Evolutionary conservation across 805 yeast species (phyloP).

Genomic region (Sugiyamaella valdiviana): DNA sequence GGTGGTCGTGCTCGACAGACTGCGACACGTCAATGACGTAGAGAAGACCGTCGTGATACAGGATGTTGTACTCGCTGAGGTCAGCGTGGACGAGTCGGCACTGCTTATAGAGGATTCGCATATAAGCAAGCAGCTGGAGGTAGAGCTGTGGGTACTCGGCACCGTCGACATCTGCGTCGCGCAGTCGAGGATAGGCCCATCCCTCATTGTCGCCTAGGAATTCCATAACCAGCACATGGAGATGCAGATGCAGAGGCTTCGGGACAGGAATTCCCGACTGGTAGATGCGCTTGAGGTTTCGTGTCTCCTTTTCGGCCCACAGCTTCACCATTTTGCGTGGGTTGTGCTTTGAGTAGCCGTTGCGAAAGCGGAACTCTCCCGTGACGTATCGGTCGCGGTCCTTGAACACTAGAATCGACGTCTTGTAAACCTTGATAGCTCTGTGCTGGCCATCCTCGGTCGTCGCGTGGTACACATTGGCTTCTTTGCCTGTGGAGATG

Average conservation of each 20-base stretch:
- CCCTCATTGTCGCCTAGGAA: constrained; percentile 70
- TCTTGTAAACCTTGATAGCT: constrained; percentile 94
- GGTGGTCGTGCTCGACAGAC: constrained; percentile 96
- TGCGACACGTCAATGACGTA: constrained; percentile 96
- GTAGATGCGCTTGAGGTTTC: constrained; percentile 81
- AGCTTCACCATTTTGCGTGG: constrained; percentile 96
- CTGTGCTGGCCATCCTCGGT: constrained; percentile 40
- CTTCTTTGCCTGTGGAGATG: constrained; percentile 94
- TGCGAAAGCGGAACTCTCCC: constrained; percentile 91
- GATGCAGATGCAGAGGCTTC: constrained; percentile 78
- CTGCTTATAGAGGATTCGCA: constrained; percentile 79
- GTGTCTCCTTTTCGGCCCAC: constrained; percentile 98
- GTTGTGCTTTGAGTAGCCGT: constrained; percentile 75
- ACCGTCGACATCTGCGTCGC: constrained; percentile 69
- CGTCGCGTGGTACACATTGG: constrained; percentile 88
- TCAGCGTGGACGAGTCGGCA: constrained; percentile 96
- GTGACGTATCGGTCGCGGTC: constrained; percentile 94
- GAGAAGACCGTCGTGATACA: constrained; percentile 63
- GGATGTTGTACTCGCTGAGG: constrained; percentile 88
- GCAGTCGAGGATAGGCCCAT: constrained; percentile 83
- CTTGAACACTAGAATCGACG: constrained; percentile 93
- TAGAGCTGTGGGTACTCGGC: constrained; percentile 65
- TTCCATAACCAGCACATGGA: constrained; percentile 94
- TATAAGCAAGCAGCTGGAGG: constrained; percentile 71
- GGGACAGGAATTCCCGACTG: constrained; percentile 86